Conservation (phyloP, 2,329 filamentous ascomycete genomes). For the Fusarium tjaetaba region DNA sequence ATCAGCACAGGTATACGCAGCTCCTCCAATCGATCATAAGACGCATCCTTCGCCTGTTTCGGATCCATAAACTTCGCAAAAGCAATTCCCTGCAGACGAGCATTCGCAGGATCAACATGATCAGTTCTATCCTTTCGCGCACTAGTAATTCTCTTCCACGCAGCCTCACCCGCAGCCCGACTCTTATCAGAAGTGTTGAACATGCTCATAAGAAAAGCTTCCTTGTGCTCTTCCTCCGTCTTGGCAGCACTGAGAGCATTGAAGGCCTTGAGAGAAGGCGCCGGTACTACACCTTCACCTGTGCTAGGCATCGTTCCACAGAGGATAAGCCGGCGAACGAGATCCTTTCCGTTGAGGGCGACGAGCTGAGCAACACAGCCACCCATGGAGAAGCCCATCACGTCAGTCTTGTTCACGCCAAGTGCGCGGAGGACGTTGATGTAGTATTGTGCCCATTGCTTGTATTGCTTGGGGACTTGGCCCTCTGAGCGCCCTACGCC, state of each 20-base stretch:
- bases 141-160: conserved; percentile 49
- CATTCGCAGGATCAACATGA: conserved; percentile 41
- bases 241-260: conserved; percentile 46
- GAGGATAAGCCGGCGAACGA: conserved; percentile 55
- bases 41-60: conserved; percentile 46
- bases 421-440: conserved; percentile 50
- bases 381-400: conserved; percentile 63
- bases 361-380: conserved; percentile 58
- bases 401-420: conserved; percentile 53
- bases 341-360: conserved; percentile 50
- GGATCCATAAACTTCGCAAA: conserved; percentile 51
- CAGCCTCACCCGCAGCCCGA: conserved; percentile 45
- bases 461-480: conserved; percentile 48
- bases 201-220: conserved; percentile 48
- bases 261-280: conserved; percentile 47
- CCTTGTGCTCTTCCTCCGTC: conserved; percentile 47
- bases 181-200: conserved; percentile 48
- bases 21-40: conserved; percentile 48
- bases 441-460: conserved; percentile 48
- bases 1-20: conserved; percentile 51
- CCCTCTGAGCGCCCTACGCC: conserved; percentile 59
- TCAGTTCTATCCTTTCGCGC: conserved; percentile 41
- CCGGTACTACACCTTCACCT: conserved; percentile 47
- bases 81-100: conserved; percentile 46
- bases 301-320: conserved; percentile 56